phyloP scores from a whole-genome alignment of 2,329 filamentous ascomycete species.

The Trichoderma aggressivum region DNA sequence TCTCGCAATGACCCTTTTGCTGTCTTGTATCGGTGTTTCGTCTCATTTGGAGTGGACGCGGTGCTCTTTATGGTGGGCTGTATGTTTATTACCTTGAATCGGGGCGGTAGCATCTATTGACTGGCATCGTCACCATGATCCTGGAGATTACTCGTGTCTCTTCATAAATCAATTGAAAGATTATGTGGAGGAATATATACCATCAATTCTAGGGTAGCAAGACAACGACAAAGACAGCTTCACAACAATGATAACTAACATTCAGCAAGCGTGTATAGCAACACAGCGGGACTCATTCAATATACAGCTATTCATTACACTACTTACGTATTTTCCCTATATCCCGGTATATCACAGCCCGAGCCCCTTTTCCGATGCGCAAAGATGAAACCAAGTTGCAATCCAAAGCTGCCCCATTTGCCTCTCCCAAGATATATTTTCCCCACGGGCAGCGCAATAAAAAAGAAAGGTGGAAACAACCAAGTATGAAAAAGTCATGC shows the following conservation, averaged over 20 bases:
- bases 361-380: neutral
- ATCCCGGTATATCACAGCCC: neutral
- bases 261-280: neutral
- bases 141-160: neutral
- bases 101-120: neutral
- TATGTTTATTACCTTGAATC: neutral
- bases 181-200: neutral
- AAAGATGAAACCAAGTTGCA: neutral
- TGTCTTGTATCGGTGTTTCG: neutral
- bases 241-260: neutral
- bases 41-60: neutral
- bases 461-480: neutral
- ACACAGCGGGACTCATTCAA: neutral
- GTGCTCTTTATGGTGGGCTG: neutral
- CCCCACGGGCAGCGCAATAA: neutral
- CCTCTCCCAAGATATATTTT: neutral
- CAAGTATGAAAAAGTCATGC: neutral
- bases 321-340: constrained; percentile 1
- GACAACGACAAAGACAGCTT: neutral
- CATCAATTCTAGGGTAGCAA: neutral
- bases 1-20: neutral
- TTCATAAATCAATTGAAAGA: neutral
- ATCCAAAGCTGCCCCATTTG: neutral
- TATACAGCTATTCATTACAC: constrained; percentile 13
- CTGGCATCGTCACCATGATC: neutral